Evolutionary conservation across 371 early-diverging fungal species (phyloP).

Genomic region (Syncephalis fuscata): DNA sequence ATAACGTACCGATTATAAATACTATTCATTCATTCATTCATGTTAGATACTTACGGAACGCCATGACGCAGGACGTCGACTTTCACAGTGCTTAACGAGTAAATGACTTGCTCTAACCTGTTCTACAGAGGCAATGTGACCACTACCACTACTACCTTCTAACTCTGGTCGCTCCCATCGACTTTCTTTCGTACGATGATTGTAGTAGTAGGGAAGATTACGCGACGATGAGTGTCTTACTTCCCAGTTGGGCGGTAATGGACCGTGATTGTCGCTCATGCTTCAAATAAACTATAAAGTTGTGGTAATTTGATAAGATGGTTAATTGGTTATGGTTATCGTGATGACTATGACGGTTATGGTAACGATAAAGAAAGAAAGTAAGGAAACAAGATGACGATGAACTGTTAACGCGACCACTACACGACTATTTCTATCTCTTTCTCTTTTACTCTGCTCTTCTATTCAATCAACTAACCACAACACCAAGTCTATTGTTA

Average conservation of each 20-base stretch:
- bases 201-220: conserved; percentile 73
- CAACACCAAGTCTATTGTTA: too few relatives aligned
- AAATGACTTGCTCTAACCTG: conserved; percentile 73
- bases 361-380: too few relatives aligned
- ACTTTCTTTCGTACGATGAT: conserved; percentile 58
- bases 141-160: conserved; percentile 13
- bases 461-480: too few relatives aligned
- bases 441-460: too few relatives aligned
- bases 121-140: conserved; percentile 3
- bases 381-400: too few relatives aligned
- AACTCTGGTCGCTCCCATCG: conserved; percentile 62
- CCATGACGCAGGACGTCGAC: conserved; percentile 86
- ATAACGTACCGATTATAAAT: not conserved
- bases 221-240: conserved; percentile 48
- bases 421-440: too few relatives aligned
- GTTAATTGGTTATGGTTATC: too few relatives aligned
- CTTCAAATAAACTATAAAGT: not conserved
- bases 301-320: not conserved
- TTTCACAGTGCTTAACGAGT: conserved; percentile 76
- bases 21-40: too few relatives aligned
- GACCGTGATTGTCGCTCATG: not conserved
- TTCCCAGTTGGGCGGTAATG: conserved; percentile 54
- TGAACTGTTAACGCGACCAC: too few relatives aligned
- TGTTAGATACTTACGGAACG: conserved; percentile 30
- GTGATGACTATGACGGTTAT: too few relatives aligned